Evolutionary conservation across 2,329 filamentous ascomycete species (phyloP).

Genomic region (Pseudogymnoascus sp.): DNA sequence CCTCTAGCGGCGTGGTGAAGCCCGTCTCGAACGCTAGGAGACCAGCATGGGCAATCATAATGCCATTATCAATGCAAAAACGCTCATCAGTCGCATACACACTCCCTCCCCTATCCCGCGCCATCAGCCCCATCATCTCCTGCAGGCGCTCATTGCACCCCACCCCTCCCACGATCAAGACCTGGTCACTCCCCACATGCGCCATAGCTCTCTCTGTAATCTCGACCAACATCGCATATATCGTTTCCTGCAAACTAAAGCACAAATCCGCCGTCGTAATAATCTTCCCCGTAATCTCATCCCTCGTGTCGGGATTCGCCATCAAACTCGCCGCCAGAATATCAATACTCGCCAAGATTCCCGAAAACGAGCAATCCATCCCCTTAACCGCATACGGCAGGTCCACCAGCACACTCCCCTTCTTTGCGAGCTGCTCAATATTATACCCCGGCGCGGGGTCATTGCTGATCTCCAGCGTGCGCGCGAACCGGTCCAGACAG

Average conservation of each 20-base stretch:
- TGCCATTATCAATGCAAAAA: slow-evolving; percentile 98
- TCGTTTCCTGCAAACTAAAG: slow-evolving; percentile 90
- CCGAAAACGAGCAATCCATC: slow-evolving; percentile 96
- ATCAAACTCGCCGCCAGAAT: slow-evolving; percentile 65
- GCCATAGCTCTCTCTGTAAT: slow-evolving; percentile 98
- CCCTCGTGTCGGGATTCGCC: slow-evolving; percentile 35
- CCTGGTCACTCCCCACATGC: slow-evolving; percentile 83
- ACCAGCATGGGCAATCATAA: slow-evolving; percentile 98
- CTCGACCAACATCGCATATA: slow-evolving; percentile 95
- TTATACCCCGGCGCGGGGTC: slow-evolving; percentile 97
- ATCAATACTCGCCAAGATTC: slow-evolving; percentile 80
- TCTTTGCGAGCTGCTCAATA: slow-evolving; percentile 86
- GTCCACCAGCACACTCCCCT: slow-evolving; percentile 65
- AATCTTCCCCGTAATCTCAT: slow-evolving; percentile 44
- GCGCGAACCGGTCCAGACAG: slow-evolving; percentile 90
- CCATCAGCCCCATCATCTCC: slow-evolving; percentile 98
- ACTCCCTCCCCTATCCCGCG: slow-evolving; percentile 74
- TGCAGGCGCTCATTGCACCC: slow-evolving; percentile 92
- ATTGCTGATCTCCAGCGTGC: slow-evolving; percentile 84
- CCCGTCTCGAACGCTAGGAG: slow-evolving; percentile 78
- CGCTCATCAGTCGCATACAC: slow-evolving; percentile 94
- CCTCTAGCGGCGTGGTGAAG: slow-evolving; percentile 65
- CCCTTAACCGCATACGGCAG: slow-evolving; percentile 95
- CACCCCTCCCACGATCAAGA: slow-evolving; percentile 91
- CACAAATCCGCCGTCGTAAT: slow-evolving; percentile 81